Conservation (phyloP, 2,329 filamentous ascomycete species). For the Leptographium galeiforme region DNA sequence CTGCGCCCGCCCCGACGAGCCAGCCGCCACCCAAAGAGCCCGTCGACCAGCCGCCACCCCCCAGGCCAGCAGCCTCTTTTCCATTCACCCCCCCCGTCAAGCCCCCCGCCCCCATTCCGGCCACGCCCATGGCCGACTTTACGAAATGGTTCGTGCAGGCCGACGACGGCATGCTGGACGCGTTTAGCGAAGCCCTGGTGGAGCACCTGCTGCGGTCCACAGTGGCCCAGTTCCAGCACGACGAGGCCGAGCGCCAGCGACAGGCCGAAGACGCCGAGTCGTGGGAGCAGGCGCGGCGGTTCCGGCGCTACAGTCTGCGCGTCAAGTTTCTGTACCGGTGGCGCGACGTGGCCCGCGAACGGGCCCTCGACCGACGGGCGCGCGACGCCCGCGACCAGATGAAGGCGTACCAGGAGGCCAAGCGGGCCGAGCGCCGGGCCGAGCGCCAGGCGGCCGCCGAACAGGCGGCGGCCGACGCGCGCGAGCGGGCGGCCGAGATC, state of each 20-base stretch:
- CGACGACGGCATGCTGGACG: conserved; percentile 38
- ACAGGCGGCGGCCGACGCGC: conserved; percentile 21
- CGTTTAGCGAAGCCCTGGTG: conserved; percentile 33
- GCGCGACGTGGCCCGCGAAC: conserved; percentile 34
- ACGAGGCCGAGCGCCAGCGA: conserved; percentile 26
- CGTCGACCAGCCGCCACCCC: neutral
- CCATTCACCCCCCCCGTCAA: neutral
- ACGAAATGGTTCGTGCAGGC: conserved; percentile 41
- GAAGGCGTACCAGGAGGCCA: conserved; percentile 21
- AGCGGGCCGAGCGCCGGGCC: conserved; percentile 16
- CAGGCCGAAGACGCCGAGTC: conserved; percentile 35
- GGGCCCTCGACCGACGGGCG: conserved; percentile 35
- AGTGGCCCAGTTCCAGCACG: conserved; percentile 25
- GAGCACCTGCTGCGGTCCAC: conserved; percentile 29
- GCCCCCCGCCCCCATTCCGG: conserved; percentile 8
- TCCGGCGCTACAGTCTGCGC: conserved; percentile 33
- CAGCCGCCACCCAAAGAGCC: no score
- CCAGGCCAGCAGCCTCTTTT: neutral
- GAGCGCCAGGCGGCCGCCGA: conserved; percentile 20
- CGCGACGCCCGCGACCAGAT: conserved; percentile 37
- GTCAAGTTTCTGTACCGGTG: conserved; percentile 45
- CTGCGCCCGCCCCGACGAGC: no score
- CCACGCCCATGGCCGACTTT: conserved; percentile 34
- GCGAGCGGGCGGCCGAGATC: conserved; percentile 5
- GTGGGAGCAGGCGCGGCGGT: conserved; percentile 33